Base-by-base conservation (phyloP, 2,329 filamentous ascomycete species). In the Trichoderma breve region DNA sequence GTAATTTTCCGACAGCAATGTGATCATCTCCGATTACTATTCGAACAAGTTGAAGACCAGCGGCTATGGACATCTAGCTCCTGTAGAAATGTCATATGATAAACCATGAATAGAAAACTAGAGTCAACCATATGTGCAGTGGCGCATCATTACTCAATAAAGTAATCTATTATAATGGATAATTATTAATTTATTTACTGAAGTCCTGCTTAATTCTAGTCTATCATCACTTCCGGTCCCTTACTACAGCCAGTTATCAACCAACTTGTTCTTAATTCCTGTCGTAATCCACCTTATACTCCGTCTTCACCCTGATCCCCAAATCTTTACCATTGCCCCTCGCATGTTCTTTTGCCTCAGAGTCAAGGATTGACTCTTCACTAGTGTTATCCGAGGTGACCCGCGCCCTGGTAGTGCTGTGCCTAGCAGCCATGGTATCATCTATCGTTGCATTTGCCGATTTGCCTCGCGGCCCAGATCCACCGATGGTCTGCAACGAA, bases 11-110 rank as follows among this genome's bases (percentile, higher is more conserved):
- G 21, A 1, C 1, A 1, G 0, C 21, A 12, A 14, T 53, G 1
- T 24, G 21, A 53, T 24, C 47, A 2, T 53, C n/a, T 24, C 21
- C 7, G 47, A 53, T 53, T 53, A 53, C 47, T 53, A 53, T 24
- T 53, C 1, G 47, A 53, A 24, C n/a, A 53, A 21, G 4, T 7
- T 51, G 2, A 51, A 51, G 18, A 51, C 43, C 43, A 12, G 9
- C 43, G 3, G n/a, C 21, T 24, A 24, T 3, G 47, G 21, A 24
- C 11, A 53, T 53, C 47, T 14, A 24, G 11, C 2, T 24, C 11
- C 0, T 1, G n/a, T 14, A 14, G n/a, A 6, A 24, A 24, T 53
- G 1, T 5, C 21, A 14, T 0, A 53, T 14, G 3, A 24, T 53
- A 7, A 3, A 24, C 24, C 5, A 11, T 24, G 4, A 53, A 53